Conservation (phyloP, 2,329 filamentous ascomycete species). For the Colletotrichum tropicale region DNA sequence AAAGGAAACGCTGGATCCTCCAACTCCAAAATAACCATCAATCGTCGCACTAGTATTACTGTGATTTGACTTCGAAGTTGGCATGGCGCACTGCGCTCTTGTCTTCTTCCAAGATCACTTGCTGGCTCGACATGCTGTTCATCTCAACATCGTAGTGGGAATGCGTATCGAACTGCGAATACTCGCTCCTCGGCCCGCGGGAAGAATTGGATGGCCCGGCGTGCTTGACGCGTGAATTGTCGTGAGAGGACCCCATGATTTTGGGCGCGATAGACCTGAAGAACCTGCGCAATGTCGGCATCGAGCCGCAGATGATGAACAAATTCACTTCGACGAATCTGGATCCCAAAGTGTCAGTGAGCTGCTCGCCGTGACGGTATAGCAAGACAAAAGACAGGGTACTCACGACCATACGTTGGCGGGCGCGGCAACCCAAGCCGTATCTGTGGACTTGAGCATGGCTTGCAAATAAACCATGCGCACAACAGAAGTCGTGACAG, state of each 20-base stretch:
- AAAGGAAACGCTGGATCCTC: not conserved
- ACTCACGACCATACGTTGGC: constrained; percentile 24
- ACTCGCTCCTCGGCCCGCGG: not conserved
- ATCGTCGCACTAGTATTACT: not conserved
- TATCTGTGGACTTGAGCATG: constrained; percentile 17
- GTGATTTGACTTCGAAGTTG: not conserved
- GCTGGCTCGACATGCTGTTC: not conserved
- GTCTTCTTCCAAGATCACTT: not conserved
- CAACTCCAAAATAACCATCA: not conserved
- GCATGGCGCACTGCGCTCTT: not conserved
- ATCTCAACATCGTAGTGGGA: not conserved
- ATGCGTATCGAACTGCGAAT: not conserved
- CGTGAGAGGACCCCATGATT: constrained; percentile 21
- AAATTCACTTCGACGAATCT: constrained; percentile 34
- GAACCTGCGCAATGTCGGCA: constrained; percentile 41
- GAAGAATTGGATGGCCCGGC: not conserved
- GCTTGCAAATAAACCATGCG: constrained; percentile 20
- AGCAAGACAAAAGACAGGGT: not conserved
- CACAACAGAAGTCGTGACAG: constrained; percentile 29
- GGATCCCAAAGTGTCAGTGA: not conserved
- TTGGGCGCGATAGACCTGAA: constrained; percentile 34
- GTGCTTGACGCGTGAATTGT: not conserved
- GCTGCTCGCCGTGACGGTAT: not conserved
- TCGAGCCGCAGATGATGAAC: constrained; percentile 32
- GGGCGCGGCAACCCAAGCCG: constrained; percentile 19